These are phyloP conservation scores for Coemansia sp. DNA, from an alignment of 192 early-diverging fungal species.

Conservation along the genomic window DNA sequence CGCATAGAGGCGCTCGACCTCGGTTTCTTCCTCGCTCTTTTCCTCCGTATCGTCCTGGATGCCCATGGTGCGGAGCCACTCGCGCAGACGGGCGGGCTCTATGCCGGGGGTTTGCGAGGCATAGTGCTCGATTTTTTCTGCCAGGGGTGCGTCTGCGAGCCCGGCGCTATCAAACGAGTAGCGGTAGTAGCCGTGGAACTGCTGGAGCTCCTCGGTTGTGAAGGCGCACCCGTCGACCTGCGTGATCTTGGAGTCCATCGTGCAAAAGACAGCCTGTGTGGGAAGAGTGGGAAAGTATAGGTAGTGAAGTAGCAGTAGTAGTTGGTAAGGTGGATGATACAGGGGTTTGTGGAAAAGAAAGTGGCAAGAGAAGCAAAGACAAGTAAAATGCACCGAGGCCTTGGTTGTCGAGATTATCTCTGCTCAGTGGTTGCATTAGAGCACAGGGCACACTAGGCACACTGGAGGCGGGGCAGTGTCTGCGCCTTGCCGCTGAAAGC, in stretches of 20 bases:
- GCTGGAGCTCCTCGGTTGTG: conserved; percentile 42
- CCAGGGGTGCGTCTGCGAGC: conserved; percentile 1
- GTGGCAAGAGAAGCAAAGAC: no score
- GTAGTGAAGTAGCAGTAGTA: no score
- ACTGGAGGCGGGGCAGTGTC: no score
- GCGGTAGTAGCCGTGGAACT: conserved; percentile 40
- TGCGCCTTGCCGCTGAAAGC: no score
- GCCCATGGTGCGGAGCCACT: conserved; percentile 38
- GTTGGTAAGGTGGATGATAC: no score
- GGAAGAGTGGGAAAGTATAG: not conserved
- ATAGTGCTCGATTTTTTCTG: conserved; percentile 31
- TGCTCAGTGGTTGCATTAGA: no score
- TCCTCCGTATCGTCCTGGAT: conserved; percentile 13
- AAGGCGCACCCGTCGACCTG: conserved; percentile 43
- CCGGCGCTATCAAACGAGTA: conserved; percentile 12
- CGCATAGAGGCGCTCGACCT: conserved; percentile 16
- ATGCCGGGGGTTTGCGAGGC: not conserved
- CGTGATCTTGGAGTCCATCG: conserved; percentile 22
- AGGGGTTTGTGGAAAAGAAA: no score
- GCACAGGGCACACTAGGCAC: no score
- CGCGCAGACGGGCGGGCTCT: conserved; percentile 16
- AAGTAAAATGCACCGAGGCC: no score
- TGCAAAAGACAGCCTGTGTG: no score
- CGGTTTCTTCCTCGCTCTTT: not conserved
- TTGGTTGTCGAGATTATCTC: no score